A percentile compares a stretch with the other conserved stretches of the same genome.
Conservation (phyloP, 2,329 filamentous ascomycete genomes). For the Xylariaceae sp. region DNA sequence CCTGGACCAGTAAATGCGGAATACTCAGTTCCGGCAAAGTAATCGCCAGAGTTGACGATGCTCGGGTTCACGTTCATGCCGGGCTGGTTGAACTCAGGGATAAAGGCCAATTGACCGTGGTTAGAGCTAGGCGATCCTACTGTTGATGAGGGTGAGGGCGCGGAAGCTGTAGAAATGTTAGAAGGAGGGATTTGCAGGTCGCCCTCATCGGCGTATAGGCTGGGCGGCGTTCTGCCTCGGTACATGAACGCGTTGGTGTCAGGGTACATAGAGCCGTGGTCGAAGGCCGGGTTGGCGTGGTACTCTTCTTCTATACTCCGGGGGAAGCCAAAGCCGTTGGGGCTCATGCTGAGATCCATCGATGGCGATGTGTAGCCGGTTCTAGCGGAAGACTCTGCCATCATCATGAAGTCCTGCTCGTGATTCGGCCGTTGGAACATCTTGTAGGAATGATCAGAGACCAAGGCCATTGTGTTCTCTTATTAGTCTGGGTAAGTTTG, state of each 20-base stretch:
- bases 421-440: slow-evolving; percentile 30
- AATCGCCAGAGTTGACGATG: slow-evolving; percentile 55
- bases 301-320: slow-evolving; percentile 37
- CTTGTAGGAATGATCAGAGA: slow-evolving; percentile 28
- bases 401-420: slow-evolving; percentile 33
- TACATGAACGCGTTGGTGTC: slow-evolving; percentile 43
- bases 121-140: slow-evolving; percentile 63
- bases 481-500: slow-evolving; percentile 8
- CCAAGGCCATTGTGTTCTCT: slow-evolving; percentile 27
- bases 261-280: slow-evolving; percentile 42
- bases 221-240: slow-evolving; percentile 43
- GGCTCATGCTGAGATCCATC: slow-evolving; percentile 46
- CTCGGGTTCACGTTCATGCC: slow-evolving; percentile 56
- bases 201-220: slow-evolving; percentile 46
- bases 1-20: slow-evolving; percentile 43
- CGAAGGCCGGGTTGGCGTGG: slow-evolving; percentile 42
- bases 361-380: slow-evolving; percentile 28
- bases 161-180: slow-evolving; percentile 57
- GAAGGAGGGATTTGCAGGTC: slow-evolving; percentile 50
- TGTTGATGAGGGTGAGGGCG: slow-evolving; percentile 59
- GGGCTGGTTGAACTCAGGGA: slow-evolving; percentile 52
- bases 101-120: slow-evolving; percentile 51
- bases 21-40: slow-evolving; percentile 50
- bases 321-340: slow-evolving; percentile 42
- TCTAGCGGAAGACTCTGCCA: slow-evolving; percentile 28